Evolutionary conservation across 495 filamentous ascomycete species (phyloP).

Genomic region (Daldinia bambusicola): DNA sequence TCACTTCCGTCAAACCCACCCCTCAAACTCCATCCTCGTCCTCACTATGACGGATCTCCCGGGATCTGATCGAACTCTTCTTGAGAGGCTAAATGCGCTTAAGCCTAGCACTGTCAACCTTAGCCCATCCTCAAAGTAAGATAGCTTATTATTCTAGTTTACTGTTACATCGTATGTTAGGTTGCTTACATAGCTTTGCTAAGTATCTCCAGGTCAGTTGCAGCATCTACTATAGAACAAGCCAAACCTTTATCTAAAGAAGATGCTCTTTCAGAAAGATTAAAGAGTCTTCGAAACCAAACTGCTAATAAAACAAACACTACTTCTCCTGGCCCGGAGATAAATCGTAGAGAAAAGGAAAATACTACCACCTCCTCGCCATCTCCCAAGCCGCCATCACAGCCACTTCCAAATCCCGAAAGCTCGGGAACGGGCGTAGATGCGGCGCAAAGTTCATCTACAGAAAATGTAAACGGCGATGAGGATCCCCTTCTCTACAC

Average conservation of each 20-base stretch:
- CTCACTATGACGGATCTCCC: constrained; percentile 61
- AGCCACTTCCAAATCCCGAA: constrained; percentile 13
- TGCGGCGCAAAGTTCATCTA: constrained; percentile 23
- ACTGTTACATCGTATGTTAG: constrained; percentile 9
- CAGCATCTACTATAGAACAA: constrained; percentile 39
- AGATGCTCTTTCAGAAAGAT: constrained; percentile 55
- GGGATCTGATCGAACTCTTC: constrained; percentile 85
- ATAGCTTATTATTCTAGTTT: constrained; percentile 21
- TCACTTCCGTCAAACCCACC: neutral
- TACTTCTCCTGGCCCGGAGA: neutral
- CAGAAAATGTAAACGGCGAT: constrained; percentile 25
- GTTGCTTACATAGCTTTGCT: constrained; percentile 14
- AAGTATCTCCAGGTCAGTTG: constrained; percentile 29
- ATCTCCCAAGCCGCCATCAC: constrained; percentile 17
- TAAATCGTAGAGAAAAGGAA: neutral
- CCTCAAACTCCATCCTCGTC: neutral
- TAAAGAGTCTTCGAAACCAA: constrained; percentile 55
- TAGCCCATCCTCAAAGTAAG: constrained; percentile 50
- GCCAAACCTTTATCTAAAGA: constrained; percentile 51
- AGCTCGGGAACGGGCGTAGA: constrained; percentile 2
- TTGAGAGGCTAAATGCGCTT: constrained; percentile 85
- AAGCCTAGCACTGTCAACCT: constrained; percentile 53
- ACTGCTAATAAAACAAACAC: constrained; percentile 25
- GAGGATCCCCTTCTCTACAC: constrained; percentile 39
- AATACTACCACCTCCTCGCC: neutral